A percentile compares a stretch with the other conserved stretches of the same genome.
Evolutionary conservation across 306 rosid genomes (phyloP).

Genomic region (Castanea mollissima): DNA sequence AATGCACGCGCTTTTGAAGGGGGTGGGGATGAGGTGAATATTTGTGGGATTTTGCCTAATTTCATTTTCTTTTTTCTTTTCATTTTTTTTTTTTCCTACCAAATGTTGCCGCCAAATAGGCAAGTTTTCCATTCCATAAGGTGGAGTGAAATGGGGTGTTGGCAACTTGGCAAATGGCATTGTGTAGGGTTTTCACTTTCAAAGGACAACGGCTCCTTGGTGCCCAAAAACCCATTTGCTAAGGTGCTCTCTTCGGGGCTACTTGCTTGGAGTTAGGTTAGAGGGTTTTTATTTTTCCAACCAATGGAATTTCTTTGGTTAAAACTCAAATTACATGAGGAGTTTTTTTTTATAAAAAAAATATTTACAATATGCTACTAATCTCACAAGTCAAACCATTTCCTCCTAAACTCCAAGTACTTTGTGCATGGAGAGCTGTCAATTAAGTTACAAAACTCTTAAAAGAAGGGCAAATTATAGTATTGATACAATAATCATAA

Average conservation of each 20-base stretch:
- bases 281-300: not conserved
- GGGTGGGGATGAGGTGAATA: not conserved
- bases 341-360: too few species aligned
- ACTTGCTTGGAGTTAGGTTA: not conserved
- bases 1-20: constrained; percentile 25
- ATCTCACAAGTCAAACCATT: too few species aligned
- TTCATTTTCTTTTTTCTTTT: not conserved
- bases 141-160: constrained; percentile 10
- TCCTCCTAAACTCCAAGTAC: too few species aligned
- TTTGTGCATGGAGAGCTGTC: too few species aligned
- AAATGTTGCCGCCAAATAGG: constrained; percentile 68
- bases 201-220: constrained; percentile 49
- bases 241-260: constrained; percentile 24
- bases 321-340: too few species aligned
- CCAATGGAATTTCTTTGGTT: too few species aligned
- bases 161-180: not conserved
- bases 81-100: not conserved
- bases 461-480: too few species aligned
- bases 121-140: not conserved
- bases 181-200: not conserved
- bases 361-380: too few species aligned
- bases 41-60: not conserved
- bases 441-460: too few species aligned
- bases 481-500: too few species aligned
- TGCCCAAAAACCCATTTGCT: constrained; percentile 7